These are phyloP conservation scores for Phytophthora litchii DNA, from an alignment of 352 stramenopile species.

Conservation along the genomic window DNA sequence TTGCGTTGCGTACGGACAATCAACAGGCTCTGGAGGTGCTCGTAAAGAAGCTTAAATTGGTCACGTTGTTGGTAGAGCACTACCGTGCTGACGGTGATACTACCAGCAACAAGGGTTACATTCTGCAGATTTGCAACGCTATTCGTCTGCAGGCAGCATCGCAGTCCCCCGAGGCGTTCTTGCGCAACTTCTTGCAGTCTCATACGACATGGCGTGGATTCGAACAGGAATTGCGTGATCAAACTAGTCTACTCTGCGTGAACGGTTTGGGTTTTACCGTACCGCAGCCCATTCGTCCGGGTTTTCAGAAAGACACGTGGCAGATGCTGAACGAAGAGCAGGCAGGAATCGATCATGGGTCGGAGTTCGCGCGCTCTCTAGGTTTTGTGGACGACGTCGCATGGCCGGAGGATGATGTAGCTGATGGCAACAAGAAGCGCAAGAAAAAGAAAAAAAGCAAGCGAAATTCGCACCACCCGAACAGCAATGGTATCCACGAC, in stretches of 20 bases:
- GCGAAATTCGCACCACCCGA: slow-evolving; percentile 32
- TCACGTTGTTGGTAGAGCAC: slow-evolving; percentile 85
- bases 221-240: slow-evolving; percentile 63
- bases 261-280: slow-evolving; percentile 80
- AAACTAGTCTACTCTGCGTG: slow-evolving; percentile 60
- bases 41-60: slow-evolving; percentile 89
- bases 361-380: slow-evolving; percentile 77
- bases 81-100: slow-evolving; percentile 64
- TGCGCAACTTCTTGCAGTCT: slow-evolving; percentile 90
- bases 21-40: slow-evolving; percentile 79
- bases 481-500: slow-evolving; percentile 17
- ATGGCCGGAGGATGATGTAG: slow-evolving; percentile 71
- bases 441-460: slow-evolving; percentile 83
- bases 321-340: slow-evolving; percentile 64
- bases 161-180: slow-evolving; percentile 86
- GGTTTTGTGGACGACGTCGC: slow-evolving; percentile 87
- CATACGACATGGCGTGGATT: slow-evolving; percentile 87
- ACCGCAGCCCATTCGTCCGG: slow-evolving; percentile 62
- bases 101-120: slow-evolving; percentile 88
- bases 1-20: slow-evolving; percentile 87
- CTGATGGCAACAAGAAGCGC: slow-evolving; percentile 64
- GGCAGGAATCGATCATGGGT: slow-evolving; percentile 81
- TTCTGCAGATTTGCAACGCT: slow-evolving; percentile 89
- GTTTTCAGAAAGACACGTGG: slow-evolving; percentile 70
- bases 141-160: slow-evolving; percentile 89